Evolutionary conservation across 768 basidiomycete species (phyloP), one percentile per base, ranked within the genome.

Genomic region (Serendipita sp.): DNA sequence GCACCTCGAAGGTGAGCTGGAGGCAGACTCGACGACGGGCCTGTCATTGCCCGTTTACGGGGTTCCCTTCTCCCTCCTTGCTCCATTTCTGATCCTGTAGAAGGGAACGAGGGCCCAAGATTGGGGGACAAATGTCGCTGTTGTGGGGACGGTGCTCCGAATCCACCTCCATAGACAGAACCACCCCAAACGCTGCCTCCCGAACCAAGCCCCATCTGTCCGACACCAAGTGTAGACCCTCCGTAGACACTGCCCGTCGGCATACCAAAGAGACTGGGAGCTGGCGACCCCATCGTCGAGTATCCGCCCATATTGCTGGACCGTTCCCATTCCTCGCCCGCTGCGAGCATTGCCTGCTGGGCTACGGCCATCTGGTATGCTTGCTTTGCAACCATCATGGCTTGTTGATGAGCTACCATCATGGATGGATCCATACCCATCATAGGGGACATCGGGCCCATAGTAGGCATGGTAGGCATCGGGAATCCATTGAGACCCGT

Each of bases 291-390:
- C 45, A 71, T 71, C 4, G 73, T 69, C 15, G 76, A 76, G 67
- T 75, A 76, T 16, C 82, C 81, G 15, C 76, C 77, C 34, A 79
- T 68, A 44, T 76, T 81, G 63, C 88, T 89, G 4, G 83, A 80
- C 38, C 90, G 84, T 71, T 93, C 91, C 91, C 91, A 93, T 71
- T 92, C 89, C 37, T 92, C 91, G 18, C 81, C 89, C n/a, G 91
- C 91, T 5, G 85, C 83, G 5, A 84, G 86, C 81, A 92, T 86
- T 3, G 91, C 91, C 68, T 92, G 91, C 73, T 91, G 91, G 3
- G 91, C 91, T 47, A 93, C 86, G 2, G 91, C 87, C 78, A 88
- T 83, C 73, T 92, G 91, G 71, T 90, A 93, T 2, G 90, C 84
- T 73, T 92, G 91, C 73, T 92, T 92, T 63, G 91, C 91, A 64